phyloP scores from a whole-genome alignment of 805 yeast genomes.

The Dipodascopsis tothii region DNA sequence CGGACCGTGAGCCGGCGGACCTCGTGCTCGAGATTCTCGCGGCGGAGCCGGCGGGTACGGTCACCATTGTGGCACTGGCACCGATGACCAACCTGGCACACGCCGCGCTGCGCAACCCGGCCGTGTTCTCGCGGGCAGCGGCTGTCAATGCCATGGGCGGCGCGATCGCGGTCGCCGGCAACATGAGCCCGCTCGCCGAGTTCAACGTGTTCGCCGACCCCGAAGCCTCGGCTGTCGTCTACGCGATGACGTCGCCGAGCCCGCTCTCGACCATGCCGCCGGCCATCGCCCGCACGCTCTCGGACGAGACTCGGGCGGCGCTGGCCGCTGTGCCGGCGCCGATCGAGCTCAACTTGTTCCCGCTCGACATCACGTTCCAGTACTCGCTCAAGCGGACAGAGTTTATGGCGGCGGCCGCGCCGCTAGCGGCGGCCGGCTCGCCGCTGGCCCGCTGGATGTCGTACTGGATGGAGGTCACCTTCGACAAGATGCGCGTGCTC shows the following conservation, averaged over 20 bases:
- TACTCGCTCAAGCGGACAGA: conserved; percentile 28
- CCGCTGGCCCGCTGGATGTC: conserved; percentile 33
- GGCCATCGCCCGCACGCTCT: conserved; percentile 1
- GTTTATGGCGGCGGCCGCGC: conserved; percentile 13
- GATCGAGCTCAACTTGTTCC: conserved; percentile 31
- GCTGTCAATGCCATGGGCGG: conserved; percentile 35
- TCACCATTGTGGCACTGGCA: conserved; percentile 35
- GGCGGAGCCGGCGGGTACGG: conserved; percentile 32
- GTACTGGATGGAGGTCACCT: conserved; percentile 30
- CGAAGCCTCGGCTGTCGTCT: conserved; percentile 35
- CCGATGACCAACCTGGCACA: conserved; percentile 37
- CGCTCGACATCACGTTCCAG: conserved; percentile 34
- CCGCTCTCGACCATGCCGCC: conserved; percentile 31
- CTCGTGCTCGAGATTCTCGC: conserved; percentile 35
- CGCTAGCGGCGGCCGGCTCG: conserved; percentile 18
- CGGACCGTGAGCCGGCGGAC: conserved; percentile 28
- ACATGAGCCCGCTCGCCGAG: conserved; percentile 38
- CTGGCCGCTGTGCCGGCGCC: conserved; percentile 19
- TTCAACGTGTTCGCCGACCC: conserved; percentile 39
- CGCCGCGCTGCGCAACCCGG: conserved; percentile 36
- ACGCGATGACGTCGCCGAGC: conserved; percentile 29
- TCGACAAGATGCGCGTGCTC: conserved; percentile 21
- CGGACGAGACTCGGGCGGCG: not conserved
- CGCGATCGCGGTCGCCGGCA: conserved; percentile 33
- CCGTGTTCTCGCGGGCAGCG: conserved; percentile 30